Evolutionary conservation across 2,329 filamentous ascomycete genomes (phyloP).

Genomic region (Trichoderma gracile): DNA sequence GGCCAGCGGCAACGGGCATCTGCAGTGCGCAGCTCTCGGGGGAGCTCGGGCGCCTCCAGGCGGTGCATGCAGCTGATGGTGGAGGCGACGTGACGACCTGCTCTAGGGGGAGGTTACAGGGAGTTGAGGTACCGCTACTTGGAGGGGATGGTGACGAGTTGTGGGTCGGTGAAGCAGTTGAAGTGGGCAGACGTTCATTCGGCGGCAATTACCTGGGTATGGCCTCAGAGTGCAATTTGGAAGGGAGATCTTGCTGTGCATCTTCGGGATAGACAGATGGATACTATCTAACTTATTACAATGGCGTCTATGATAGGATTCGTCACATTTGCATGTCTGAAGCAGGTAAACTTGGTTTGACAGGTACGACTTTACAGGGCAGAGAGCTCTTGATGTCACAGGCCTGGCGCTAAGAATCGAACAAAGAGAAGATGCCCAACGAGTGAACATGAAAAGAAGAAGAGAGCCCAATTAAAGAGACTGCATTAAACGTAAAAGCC

Average conservation of each 20-base stretch:
- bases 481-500: too few species aligned
- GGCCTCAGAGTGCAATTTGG: too few species aligned
- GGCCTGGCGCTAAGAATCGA: too few species aligned
- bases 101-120: not conserved
- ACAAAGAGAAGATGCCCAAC: too few species aligned
- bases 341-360: too few species aligned
- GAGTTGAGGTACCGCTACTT: not conserved
- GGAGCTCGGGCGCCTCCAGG: not conserved
- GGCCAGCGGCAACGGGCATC: not conserved
- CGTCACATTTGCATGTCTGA: too few species aligned
- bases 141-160: not conserved
- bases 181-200: conserved; percentile 9
- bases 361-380: too few species aligned
- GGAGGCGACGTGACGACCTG: not conserved
- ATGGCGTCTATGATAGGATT: not conserved
- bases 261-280: not conserved
- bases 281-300: too few species aligned
- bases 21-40: not conserved
- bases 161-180: not conserved
- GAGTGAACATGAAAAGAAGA: too few species aligned
- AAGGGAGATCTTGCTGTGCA: not conserved
- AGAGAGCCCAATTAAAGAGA: too few species aligned
- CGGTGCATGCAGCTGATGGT: not conserved
- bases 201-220: not conserved
- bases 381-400: too few species aligned